Percentiles rank a stretch among this genome's conserved stretches.
phyloP scores from a whole-genome alignment of 1,139 yeast species.

The Candida tetrigidarum region DNA sequence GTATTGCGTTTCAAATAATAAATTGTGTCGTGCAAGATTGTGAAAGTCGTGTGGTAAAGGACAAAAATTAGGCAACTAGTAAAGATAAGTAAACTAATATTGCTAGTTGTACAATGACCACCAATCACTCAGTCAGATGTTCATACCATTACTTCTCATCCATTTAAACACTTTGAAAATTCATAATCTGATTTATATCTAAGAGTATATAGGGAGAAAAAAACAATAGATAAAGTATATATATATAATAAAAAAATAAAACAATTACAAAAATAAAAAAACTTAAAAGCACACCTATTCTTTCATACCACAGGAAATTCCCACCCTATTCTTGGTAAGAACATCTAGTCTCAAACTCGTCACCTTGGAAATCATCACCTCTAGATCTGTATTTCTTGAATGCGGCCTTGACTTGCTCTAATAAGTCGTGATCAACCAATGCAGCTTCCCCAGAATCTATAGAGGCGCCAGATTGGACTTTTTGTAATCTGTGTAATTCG shows the following conservation, averaged over 20 bases:
- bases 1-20: background rate
- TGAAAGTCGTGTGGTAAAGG: background rate
- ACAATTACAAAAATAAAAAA: background rate
- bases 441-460: constrained; percentile 28
- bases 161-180: no score
- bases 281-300: no score
- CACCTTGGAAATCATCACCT: constrained; percentile 49
- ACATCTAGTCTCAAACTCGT: constrained; percentile 60
- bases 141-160: no score
- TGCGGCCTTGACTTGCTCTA: constrained; percentile 57
- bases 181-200: no score
- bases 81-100: no score
- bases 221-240: no score
- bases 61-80: no score
- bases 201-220: no score
- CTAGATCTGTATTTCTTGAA: constrained; percentile 49
- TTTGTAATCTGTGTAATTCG: constrained; percentile 31
- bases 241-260: no score
- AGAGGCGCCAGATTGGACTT: constrained; percentile 40
- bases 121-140: no score
- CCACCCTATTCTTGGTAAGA: constrained; percentile 6
- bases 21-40: background rate
- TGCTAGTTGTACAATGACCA: no score
- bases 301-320: background rate
- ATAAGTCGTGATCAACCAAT: constrained; percentile 39